Base-by-base conservation (phyloP, 129 eudicot genomes). In the Solidago caesia region DNA sequence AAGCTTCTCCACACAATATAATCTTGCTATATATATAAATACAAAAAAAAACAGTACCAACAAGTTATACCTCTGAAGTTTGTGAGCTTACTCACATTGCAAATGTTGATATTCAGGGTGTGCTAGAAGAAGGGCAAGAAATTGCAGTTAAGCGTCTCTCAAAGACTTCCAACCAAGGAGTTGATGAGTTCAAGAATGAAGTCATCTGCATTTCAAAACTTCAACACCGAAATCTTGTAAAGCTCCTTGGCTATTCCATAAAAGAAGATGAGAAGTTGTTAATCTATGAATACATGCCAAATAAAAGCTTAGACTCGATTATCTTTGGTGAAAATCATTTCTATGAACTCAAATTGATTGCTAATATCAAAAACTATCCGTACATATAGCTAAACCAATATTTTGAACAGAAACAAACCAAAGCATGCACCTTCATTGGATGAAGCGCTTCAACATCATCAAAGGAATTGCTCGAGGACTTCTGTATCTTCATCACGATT, bases 401-500 rank as follows among this genome's bases (percentile, higher is more conserved):
- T 61, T 4, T 46, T 14, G 58, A 6, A 4, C 51, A 77, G 81
- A 68, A 44, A 2, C 4, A 58, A 59, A 3, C 0, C 43, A 16
- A 68, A 58, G 75, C 44, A 39, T 16, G 44, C 51, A 47, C 15
- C 71, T 81, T n/a, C 77, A 81, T 65, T 81, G 85, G 85, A 72
- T 78, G 1, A 72, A 45, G 7, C 74, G 81, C 14, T 81, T 81
- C 66, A 48, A 71, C 64, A 76, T 81, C 29, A 81, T 81, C 10
- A 81, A 76, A 57, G 81, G 85, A 66, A 81, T 81, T 70, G 80
- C 85, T 39, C 68, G 81, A 64, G 85, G 85, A 76, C 78, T 81
- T 70, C 74, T 81, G 26, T 81, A 81, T 21, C 78, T 81, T 2
- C 85, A 81, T 71, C 78, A 81, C 6, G 81, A 81, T 26, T 81